Evolutionary conservation across 2,329 filamentous ascomycete genomes (phyloP).

Genomic region (Rosellinia necatrix): DNA sequence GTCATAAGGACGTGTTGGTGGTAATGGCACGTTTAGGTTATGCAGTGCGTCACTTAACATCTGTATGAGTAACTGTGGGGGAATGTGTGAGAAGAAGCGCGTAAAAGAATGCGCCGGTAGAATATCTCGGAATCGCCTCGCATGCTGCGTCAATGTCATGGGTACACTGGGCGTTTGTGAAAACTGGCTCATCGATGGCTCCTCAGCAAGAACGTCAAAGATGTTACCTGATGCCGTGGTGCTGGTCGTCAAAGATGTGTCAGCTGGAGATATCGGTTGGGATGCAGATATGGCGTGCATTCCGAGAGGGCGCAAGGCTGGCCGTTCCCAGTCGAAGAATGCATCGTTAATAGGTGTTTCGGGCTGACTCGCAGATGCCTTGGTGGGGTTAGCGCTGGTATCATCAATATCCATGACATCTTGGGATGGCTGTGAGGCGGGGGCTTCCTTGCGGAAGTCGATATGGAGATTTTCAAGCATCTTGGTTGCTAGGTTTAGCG

Average conservation of each 20-base stretch:
- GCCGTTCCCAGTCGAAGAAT: slow-evolving; percentile 87
- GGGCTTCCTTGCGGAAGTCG: slow-evolving; percentile 75
- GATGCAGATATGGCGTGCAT: slow-evolving; percentile 52
- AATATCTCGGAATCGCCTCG: slow-evolving; percentile 87
- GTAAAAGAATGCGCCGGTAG: slow-evolving; percentile 85
- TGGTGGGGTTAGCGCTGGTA: slow-evolving; percentile 45
- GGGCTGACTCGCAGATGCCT: slow-evolving; percentile 82
- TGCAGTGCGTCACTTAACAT: slow-evolving; percentile 82
- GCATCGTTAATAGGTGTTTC: slow-evolving; percentile 75
- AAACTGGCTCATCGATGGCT: slow-evolving; percentile 88
- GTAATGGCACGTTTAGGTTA: slow-evolving; percentile 79
- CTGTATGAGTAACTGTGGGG: slow-evolving; percentile 74
- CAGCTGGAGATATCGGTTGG: slow-evolving; percentile 49
- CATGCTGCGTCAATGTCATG: slow-evolving; percentile 84
- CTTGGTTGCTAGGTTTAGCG: slow-evolving; percentile 83
- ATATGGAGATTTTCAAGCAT: slow-evolving; percentile 93
- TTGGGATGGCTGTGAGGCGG: slow-evolving; percentile 48
- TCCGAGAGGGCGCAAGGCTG: slow-evolving; percentile 59
- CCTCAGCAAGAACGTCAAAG: slow-evolving; percentile 74
- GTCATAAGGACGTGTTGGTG: slow-evolving; percentile 51
- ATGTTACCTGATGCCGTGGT: slow-evolving; percentile 44
- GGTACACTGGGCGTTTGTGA: slow-evolving; percentile 77
- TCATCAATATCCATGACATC: slow-evolving; percentile 75
- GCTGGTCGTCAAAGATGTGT: slow-evolving; percentile 45
- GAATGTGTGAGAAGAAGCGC: slow-evolving; percentile 86